Evolutionary conservation across 2,329 filamentous ascomycete species (phyloP).

Genomic region (Penicillium sp.): DNA sequence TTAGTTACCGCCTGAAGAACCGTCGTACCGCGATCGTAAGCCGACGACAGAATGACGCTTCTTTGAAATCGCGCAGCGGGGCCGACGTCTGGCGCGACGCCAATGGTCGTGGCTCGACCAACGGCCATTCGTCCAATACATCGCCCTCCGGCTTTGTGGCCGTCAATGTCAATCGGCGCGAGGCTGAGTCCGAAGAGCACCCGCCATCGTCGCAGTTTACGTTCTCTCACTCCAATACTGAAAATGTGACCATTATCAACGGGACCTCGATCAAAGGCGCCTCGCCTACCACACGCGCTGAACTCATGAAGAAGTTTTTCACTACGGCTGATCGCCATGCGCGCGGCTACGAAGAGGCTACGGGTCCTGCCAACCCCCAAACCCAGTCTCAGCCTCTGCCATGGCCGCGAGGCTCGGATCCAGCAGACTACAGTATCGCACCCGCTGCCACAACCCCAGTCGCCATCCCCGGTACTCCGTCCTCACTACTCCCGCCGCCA

Average conservation of each 20-base stretch:
- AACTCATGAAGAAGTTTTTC: slow-evolving; percentile 60
- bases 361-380: slow-evolving; percentile 23
- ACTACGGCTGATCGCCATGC: slow-evolving; percentile 54
- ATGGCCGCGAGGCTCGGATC: slow-evolving; percentile 32
- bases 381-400: slow-evolving; percentile 25
- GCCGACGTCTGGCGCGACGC: slow-evolving; percentile 38
- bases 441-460: slow-evolving; percentile 45
- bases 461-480: slow-evolving; percentile 53
- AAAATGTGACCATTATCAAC: slow-evolving; percentile 48
- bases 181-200: slow-evolving; percentile 33
- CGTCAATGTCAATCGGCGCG: slow-evolving; percentile 51
- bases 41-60: slow-evolving; percentile 50
- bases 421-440: slow-evolving; percentile 38
- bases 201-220: slow-evolving; percentile 35
- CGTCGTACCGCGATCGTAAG: slow-evolving; percentile 68
- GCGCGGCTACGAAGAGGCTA: slow-evolving; percentile 35
- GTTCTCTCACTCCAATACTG: slow-evolving; percentile 41
- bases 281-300: slow-evolving; percentile 54
- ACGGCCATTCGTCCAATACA: slow-evolving; percentile 34
- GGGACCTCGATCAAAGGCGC: slow-evolving; percentile 49
- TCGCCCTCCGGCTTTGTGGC: slow-evolving; percentile 54
- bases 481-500: slow-evolving; percentile 48
- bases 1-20: slow-evolving; percentile 74
- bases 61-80: slow-evolving; percentile 29
- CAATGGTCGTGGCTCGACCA: slow-evolving; percentile 29